A percentile compares a stretch with the other conserved stretches of the same genome.
Conservation (phyloP, 169 alveolate genomes). For the Babesia ovis region DNA sequence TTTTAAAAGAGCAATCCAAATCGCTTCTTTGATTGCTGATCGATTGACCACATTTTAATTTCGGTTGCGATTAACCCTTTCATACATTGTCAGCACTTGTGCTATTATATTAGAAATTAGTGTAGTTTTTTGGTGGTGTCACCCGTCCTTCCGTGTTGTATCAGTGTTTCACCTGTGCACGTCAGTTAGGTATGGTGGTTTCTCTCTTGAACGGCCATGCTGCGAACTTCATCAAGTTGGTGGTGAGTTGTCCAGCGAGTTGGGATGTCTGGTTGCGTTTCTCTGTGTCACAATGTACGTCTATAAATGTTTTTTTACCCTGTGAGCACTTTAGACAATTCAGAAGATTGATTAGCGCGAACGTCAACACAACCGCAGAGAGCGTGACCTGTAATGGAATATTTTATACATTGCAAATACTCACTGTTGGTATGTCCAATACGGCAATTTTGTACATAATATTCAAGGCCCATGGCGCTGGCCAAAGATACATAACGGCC, state of each 20-base stretch:
- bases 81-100: too few relatives aligned
- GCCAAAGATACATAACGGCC: conserved; percentile 37
- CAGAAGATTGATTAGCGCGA: conserved; percentile 27
- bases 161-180: too few relatives aligned
- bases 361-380: conserved; percentile 18
- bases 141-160: too few relatives aligned
- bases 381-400: conserved; percentile 32
- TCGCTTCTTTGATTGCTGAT: too few relatives aligned
- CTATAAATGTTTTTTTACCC: neutral
- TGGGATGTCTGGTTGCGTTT: conserved; percentile 19
- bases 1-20: too few relatives aligned
- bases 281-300: neutral
- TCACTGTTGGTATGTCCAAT: conserved; percentile 35
- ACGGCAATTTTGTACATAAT: conserved; percentile 20
- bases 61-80: too few relatives aligned
- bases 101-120: too few relatives aligned
- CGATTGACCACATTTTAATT: too few relatives aligned
- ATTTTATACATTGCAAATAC: neutral
- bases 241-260: conserved; percentile 5
- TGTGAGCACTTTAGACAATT: conserved; percentile 42
- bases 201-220: neutral
- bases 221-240: neutral
- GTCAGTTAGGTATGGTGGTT: conserved; percentile 13
- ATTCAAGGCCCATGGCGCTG: conserved; percentile 41
- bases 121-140: too few relatives aligned